Percentiles rank a stretch among this genome's conserved stretches.
phyloP scores from a whole-genome alignment of 2,329 filamentous ascomycete genomes.

The Cordyceps militaris region DNA sequence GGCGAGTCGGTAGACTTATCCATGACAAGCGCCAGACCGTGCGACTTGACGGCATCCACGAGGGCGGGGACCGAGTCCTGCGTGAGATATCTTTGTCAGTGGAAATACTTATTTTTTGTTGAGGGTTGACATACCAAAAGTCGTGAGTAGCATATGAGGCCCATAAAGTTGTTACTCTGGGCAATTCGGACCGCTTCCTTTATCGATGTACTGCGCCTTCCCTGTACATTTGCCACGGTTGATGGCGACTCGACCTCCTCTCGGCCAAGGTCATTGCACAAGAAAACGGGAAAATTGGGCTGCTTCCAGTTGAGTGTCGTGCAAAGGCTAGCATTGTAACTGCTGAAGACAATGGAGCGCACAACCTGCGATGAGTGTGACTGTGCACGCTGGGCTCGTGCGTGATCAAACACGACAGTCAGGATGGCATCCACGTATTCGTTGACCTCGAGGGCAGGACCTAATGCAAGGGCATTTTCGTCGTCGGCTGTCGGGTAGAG shows the following conservation, averaged over 20 bases:
- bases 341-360: conserved; percentile 87
- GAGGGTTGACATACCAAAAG: conserved; percentile 59
- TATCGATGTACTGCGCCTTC: conserved; percentile 71
- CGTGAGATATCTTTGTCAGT: conserved; percentile 5
- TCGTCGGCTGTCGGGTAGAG: conserved; percentile 75
- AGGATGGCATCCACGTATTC: conserved; percentile 77
- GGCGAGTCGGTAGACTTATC: conserved; percentile 64
- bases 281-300: conserved; percentile 91
- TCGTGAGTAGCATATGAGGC: conserved; percentile 80
- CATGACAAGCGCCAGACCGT: conserved; percentile 84
- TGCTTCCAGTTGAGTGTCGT: conserved; percentile 98
- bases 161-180: conserved; percentile 97
- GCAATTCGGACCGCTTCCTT: conserved; percentile 93
- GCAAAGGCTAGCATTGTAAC: conserved; percentile 83
- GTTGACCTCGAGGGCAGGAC: conserved; percentile 77
- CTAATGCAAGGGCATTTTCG: conserved; percentile 61
- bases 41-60: conserved; percentile 87
- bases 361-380: conserved; percentile 58
- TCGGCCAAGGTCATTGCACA: conserved; percentile 84
- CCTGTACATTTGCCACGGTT: conserved; percentile 45
- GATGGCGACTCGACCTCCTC: conserved; percentile 36
- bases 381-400: conserved; percentile 56
- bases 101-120: conserved; percentile 11
- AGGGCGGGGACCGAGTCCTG: conserved; percentile 90
- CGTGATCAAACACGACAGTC: conserved; percentile 84